Evolutionary conservation across 805 yeast genomes (phyloP), one percentile per base, ranked within the genome.

Genomic region (Metschnikowia arizonensis): DNA sequence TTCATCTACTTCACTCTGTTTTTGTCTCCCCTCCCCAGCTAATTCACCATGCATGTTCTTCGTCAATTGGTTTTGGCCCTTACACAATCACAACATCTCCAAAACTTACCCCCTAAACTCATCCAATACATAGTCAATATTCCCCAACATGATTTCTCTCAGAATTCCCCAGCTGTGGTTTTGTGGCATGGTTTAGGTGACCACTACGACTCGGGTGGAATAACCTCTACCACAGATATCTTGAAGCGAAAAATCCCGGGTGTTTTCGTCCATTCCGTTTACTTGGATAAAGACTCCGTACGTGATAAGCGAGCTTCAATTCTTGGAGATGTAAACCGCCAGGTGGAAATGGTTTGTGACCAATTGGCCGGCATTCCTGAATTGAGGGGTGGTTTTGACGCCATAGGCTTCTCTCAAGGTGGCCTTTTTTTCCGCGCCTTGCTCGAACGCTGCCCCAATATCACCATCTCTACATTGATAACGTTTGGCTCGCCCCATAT

Each of bases 101-200:
- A 6, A 15, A 15, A 28, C 8, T 10, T 5, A 12, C 2, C 31
- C 3, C 19, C 29, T 3, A 14, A 8, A 2, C 33, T 32, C 11
- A 21, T 19, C 17, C 31, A 28, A 12, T 6, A 12, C 31, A 6
- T 10, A 6, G 17, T 28, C 15, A 3, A 28, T n/a, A 12, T n/a
- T 28, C 8, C 8, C 15, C 14, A n/a, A 11, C 15, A 3, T 5
- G 12, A 26, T 14, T 18, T 21, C 23, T 3, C 32, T 4, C 26
- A 26, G 10, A 7, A 19, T 11, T 35, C 49, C 2, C 49, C 49
- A 6, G 54, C 88, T 0, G 73, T 86, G 2, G 88, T 86, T 2
- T 58, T 87, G 33, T 86, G 95, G 95, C 95, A 86, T 56, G 95
- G 95, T 0, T 72, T 87, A 63, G 93, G 95, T 0, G 95, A 86